Base-by-base conservation (phyloP, 257 asterid genomes). In the Sherardia arvensis region DNA sequence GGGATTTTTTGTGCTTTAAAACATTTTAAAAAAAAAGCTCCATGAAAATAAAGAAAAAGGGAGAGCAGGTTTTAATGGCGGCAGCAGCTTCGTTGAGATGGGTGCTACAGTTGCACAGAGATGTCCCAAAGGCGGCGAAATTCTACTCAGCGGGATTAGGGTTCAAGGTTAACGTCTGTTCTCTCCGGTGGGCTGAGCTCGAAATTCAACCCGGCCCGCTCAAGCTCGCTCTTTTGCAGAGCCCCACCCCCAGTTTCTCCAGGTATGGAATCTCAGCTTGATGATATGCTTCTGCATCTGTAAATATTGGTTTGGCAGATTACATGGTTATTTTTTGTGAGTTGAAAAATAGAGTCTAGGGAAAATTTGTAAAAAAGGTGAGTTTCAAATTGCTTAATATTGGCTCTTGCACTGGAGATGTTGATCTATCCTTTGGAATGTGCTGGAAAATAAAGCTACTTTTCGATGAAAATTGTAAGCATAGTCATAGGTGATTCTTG, bases 131-230 rank as follows among this genome's bases (percentile, higher is more conserved):
- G 76, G 98, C 97, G 43, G 91, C 95, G 48, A 83, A 86, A 66
- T 80, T 92, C 71, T 86, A 88, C 66, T 86, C 97, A 11, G 91
- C 88, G 61, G 97, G 97, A 40, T 76, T 88, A 45, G 95, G 88
- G 4, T 82, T 92, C 78, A 83, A 85, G 66, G 71, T 92, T 57
- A 77, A 82, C 48, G 84, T 92, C n/a, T 92, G 95, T 79, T 80
- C 91, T 62, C 91, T 72, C 66, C 86, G 97, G 18, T 92, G 95
- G 95, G 95, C 97, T 29, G 98, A 88, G 81, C 97, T 91, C 47
- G 96, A 91, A 79, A 91, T 90, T 60, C 84, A 80, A n/a, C 82
- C 95, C 17, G 89, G 94, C 74, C 89, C 95, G 15, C 87, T 92
- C 78, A 88, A 84, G 76, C 88, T 88, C 43, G 75, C 91, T 17